Conservation (phyloP, 345 rosid genomes). For the Camelina hispida region DNA sequence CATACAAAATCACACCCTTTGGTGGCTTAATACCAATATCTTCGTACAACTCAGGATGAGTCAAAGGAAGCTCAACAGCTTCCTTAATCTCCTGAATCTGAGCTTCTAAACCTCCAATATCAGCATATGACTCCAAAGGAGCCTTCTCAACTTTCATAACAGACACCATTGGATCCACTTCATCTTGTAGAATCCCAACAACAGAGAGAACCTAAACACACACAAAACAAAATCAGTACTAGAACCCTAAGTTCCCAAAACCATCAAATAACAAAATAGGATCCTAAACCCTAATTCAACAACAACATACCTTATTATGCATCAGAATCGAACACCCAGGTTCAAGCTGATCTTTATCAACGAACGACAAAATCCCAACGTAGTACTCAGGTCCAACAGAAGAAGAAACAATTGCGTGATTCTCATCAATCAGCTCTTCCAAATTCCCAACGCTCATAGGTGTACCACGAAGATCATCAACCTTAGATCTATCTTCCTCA, state of each 20-base stretch:
- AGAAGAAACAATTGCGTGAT: conserved; percentile 91
- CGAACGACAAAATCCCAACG: conserved; percentile 88
- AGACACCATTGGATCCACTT: conserved; percentile 99
- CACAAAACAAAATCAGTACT: not conserved
- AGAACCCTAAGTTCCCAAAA: not conserved
- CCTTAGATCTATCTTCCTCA: conserved; percentile 91
- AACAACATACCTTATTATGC: conserved; percentile 79
- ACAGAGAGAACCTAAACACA: conserved; percentile 80
- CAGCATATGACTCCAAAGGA: conserved; percentile 97
- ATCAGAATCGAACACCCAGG: conserved; percentile 97
- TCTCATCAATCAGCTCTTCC: conserved; percentile 97
- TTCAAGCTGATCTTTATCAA: conserved; percentile 97
- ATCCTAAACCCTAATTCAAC: conserved; percentile 9
- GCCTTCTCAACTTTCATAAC: conserved; percentile 99
- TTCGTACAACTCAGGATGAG: conserved; percentile 98
- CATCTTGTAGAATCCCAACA: conserved; percentile 97
- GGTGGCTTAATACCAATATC: conserved; percentile 99
- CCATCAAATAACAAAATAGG: not conserved
- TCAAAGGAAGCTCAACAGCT: conserved; percentile 98
- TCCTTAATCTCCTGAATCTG: conserved; percentile 99
- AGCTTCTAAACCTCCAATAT: conserved; percentile 97
- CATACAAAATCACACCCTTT: conserved; percentile 97
- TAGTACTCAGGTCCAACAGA: conserved; percentile 97
- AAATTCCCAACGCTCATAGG: conserved; percentile 97
- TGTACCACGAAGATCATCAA: conserved; percentile 88